These are phyloP conservation scores for Microbotryomycetes sp. DNA, from an alignment of 1,284 basidiomycete genomes.

Conservation along the genomic window DNA sequence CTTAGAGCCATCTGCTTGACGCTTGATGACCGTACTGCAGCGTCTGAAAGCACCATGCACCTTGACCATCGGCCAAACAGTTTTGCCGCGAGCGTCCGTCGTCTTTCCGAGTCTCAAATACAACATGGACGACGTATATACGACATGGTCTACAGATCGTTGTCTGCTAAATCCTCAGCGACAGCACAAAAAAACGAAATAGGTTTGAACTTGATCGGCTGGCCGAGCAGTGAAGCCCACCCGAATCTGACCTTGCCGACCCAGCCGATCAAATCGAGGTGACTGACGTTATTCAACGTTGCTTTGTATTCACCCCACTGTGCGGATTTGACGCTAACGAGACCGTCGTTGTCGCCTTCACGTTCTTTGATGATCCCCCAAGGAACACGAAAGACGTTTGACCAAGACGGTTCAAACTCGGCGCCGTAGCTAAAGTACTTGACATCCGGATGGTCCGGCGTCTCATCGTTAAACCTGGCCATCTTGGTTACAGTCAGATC, in stretches of 20 bases:
- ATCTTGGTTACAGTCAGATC: constrained; percentile 71
- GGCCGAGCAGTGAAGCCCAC: constrained; percentile 78
- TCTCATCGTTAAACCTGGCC: constrained; percentile 76
- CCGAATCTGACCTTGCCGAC: constrained; percentile 58
- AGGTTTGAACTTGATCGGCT: constrained; percentile 59
- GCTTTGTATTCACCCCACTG: constrained; percentile 64
- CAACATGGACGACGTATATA: not conserved
- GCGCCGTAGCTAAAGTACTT: constrained; percentile 93
- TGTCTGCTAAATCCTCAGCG: constrained; percentile 27
- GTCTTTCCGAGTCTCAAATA: not conserved
- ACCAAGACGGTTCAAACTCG: constrained; percentile 71
- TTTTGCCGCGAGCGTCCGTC: too few species aligned
- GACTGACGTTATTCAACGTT: constrained; percentile 81
- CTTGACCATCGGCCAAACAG: too few species aligned
- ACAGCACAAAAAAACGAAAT: constrained; percentile 29
- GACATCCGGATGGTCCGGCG: constrained; percentile 66
- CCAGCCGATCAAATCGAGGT: constrained; percentile 52
- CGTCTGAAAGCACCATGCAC: too few species aligned
- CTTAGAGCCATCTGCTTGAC: too few species aligned
- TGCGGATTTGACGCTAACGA: constrained; percentile 73
- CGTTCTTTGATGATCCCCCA: constrained; percentile 76
- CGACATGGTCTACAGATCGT: constrained; percentile 15
- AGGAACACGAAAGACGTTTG: constrained; percentile 47
- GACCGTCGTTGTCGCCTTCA: constrained; percentile 76
- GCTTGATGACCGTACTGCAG: too few species aligned